Evolutionary conservation across 164 flowering plant species (phyloP), one percentile per base, ranked within the genome.

Genomic region (Chloranthus sessilifolius): DNA sequence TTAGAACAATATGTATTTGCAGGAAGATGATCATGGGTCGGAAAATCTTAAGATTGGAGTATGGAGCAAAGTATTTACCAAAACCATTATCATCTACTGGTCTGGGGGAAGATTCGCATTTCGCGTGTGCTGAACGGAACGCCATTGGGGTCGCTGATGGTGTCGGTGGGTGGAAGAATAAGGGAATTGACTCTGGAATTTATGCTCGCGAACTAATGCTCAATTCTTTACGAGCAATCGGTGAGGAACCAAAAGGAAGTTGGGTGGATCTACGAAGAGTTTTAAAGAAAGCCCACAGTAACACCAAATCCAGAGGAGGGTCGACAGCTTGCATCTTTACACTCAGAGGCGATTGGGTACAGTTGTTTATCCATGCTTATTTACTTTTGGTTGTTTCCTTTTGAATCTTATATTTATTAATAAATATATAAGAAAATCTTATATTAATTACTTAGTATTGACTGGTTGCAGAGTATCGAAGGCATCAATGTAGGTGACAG

Each of bases 401-500:
- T n/a, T n/a, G n/a, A n/a, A n/a, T n/a, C n/a, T n/a, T n/a, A n/a
- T n/a, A n/a, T n/a, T n/a, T n/a, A n/a, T n/a, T n/a, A n/a, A n/a
- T n/a, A n/a, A n/a, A n/a, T n/a, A n/a, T n/a, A n/a, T n/a, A n/a
- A n/a, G n/a, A n/a, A n/a, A n/a, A n/a, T n/a, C n/a, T n/a, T n/a
- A n/a, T n/a, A n/a, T n/a, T n/a, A n/a, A n/a, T n/a, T n/a, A n/a
- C n/a, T n/a, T n/a, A 26, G 31, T 39, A 31, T 21, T 50, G 16
- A 60, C 22, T 62, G 20, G 9, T 11, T 53, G 45, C 80, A 82
- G 90, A 81, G 81, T 37, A 67, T 88, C 20, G 74, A 74, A 62
- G 90, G 94, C 20, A 59, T 88, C 55, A 88, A 88, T 66, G 49
- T 88, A 21, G 96, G 95, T 16, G 96, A 88, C 58, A 85, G 96